These are phyloP conservation scores for Glycine latifolia DNA, from an alignment of 306 rosid genomes.

Conservation along the genomic window DNA sequence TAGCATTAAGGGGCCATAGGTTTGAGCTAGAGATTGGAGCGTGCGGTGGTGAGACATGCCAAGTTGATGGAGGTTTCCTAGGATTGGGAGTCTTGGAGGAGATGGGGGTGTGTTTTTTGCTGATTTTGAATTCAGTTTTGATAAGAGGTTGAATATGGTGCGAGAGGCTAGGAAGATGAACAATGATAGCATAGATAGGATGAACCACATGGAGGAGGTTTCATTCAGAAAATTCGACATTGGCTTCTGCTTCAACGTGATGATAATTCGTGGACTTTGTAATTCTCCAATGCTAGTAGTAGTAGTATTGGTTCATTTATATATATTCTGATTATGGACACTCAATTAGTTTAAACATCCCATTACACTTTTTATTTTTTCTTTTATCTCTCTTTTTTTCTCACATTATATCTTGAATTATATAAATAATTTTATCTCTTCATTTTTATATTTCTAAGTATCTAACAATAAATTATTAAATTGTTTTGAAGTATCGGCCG, in stretches of 20 bases:
- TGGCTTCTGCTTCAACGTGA: neutral
- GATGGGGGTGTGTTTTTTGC: neutral
- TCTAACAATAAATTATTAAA: too few relatives aligned
- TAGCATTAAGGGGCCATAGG: conserved; percentile 14
- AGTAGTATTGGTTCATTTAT: neutral
- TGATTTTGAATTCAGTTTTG: neutral
- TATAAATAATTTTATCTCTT: too few relatives aligned
- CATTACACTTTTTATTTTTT: too few relatives aligned
- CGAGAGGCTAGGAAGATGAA: neutral
- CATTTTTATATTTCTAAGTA: too few relatives aligned
- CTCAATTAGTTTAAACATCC: too few relatives aligned
- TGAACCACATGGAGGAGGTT: neutral
- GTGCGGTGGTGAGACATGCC: conserved; percentile 9
- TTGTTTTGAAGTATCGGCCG: too few relatives aligned
- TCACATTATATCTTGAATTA: too few relatives aligned
- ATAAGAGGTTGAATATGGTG: neutral
- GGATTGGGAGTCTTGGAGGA: neutral
- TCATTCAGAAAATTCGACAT: neutral
- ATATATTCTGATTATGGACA: neutral
- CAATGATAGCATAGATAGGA: neutral
- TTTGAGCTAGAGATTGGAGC: conserved; percentile 8
- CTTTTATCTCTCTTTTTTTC: too few relatives aligned
- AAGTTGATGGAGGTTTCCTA: conserved; percentile 36
- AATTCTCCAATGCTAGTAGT: neutral
- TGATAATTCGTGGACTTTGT: neutral